Conservation (phyloP, 2,329 filamentous ascomycete genomes). For the Cytospora piceicola region DNA sequence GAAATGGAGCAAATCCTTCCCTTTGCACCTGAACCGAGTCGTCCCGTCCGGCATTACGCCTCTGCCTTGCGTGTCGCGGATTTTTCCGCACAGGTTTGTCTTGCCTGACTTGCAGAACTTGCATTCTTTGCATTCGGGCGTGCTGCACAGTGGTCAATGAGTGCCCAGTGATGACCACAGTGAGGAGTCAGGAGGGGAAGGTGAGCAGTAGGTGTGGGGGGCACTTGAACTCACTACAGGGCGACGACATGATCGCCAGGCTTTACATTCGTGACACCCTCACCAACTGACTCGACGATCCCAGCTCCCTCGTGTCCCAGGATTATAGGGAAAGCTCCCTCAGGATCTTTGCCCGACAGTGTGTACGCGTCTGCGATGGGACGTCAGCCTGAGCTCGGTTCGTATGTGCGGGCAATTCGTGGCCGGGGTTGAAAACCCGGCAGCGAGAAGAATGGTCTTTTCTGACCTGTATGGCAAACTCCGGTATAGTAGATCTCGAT, state of each 20-base stretch:
- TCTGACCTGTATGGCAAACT: constrained; percentile 82
- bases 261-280: constrained; percentile 94
- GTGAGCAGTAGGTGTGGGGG: not conserved
- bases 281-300: constrained; percentile 89
- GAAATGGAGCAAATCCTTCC: constrained; percentile 95
- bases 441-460: constrained; percentile 22
- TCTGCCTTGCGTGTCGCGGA: constrained; percentile 92
- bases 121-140: constrained; percentile 95
- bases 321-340: constrained; percentile 89
- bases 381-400: constrained; percentile 8
- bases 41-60: constrained; percentile 98
- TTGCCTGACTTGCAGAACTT: constrained; percentile 99
- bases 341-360: constrained; percentile 93
- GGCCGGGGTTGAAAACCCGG: not conserved
- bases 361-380: constrained; percentile 80
- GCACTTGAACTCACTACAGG: constrained; percentile 69
- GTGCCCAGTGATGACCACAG: not conserved
- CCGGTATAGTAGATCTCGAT: constrained; percentile 98
- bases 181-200: constrained; percentile 22
- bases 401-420: not conserved
- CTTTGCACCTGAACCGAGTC: constrained; percentile 90
- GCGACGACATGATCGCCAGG: constrained; percentile 88
- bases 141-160: constrained; percentile 57
- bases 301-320: constrained; percentile 91
- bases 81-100: constrained; percentile 99